Evolutionary conservation across 164 flowering plant species (phyloP).

Genomic region (Taxillus chinensis): DNA sequence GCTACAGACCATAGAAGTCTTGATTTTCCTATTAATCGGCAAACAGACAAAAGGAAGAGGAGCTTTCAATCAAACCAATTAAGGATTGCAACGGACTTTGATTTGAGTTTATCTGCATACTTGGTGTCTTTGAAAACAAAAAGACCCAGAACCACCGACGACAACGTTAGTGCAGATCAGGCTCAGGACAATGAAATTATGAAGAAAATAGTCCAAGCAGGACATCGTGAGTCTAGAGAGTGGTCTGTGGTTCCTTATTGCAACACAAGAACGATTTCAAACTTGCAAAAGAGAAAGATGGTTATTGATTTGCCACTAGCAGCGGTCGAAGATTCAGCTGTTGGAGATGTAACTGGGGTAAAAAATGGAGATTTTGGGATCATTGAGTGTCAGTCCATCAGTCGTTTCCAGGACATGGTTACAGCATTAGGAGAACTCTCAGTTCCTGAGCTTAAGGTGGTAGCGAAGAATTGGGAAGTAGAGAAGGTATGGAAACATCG

Average conservation of each 20-base stretch:
- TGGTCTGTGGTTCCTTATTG: no score
- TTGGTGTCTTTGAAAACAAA: neutral
- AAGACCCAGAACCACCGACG: no score
- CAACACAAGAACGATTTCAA: no score
- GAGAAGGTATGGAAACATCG: conserved; percentile 13
- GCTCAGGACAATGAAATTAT: neutral
- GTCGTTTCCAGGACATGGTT: neutral
- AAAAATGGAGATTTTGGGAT: conserved; percentile 2
- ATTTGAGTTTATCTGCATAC: neutral
- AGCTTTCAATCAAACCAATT: neutral
- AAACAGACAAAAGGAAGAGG: neutral
- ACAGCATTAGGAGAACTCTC: conserved; percentile 4
- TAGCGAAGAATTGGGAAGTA: conserved; percentile 18
- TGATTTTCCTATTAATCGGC: neutral
- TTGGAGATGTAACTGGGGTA: neutral
- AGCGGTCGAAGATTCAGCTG: no score
- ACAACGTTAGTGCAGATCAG: no score
- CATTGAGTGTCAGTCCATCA: neutral
- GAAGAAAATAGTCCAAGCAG: neutral
- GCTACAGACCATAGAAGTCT: neutral
- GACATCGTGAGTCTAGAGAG: no score
- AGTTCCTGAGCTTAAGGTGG: conserved; percentile 10
- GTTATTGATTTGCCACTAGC: no score
- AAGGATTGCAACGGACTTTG: neutral
- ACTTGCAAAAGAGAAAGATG: no score